Percentiles rank a stretch among this genome's conserved stretches.
phyloP scores from a whole-genome alignment of 2,329 filamentous ascomycete species.

The Graphiopsis chlorocephala region DNA sequence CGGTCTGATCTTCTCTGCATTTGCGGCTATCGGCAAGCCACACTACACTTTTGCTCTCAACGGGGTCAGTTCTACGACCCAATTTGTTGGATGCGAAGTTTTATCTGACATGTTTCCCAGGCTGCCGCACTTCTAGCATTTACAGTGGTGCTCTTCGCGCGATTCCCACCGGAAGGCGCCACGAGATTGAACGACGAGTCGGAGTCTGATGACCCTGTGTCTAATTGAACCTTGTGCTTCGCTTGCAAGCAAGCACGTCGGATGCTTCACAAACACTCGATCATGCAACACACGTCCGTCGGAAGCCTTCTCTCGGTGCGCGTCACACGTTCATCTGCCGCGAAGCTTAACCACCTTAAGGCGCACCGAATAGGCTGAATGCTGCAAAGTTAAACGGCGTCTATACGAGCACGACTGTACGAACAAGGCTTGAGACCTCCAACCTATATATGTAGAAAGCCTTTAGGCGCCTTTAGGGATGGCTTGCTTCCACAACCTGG shows the following conservation, averaged over 20 bases:
- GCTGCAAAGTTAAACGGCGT: not conserved
- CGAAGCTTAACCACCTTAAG: not conserved
- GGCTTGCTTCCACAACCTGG: not conserved
- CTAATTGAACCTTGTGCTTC: not conserved
- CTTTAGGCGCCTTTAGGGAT: not conserved
- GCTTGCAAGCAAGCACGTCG: not conserved
- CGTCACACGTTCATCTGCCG: not conserved
- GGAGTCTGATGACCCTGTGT: not conserved
- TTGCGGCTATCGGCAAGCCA: conserved; percentile 59
- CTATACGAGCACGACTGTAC: too few species aligned
- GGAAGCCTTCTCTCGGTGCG: not conserved
- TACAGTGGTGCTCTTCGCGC: conserved; percentile 43
- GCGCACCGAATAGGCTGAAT: not conserved
- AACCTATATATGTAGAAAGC: not conserved
- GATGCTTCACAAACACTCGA: not conserved
- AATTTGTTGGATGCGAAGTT: not conserved
- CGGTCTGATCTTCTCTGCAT: conserved; percentile 62
- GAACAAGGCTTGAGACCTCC: not conserved
- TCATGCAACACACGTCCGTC: not conserved
- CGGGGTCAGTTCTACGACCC: conserved; percentile 36
- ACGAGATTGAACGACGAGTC: not conserved
- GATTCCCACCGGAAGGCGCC: conserved; percentile 46
- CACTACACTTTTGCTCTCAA: conserved; percentile 67
- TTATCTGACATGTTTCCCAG: not conserved
- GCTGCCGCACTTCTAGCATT: conserved; percentile 56